Base-by-base conservation (phyloP, 768 basidiomycete species). In the Boletus tylopilopsis region DNA sequence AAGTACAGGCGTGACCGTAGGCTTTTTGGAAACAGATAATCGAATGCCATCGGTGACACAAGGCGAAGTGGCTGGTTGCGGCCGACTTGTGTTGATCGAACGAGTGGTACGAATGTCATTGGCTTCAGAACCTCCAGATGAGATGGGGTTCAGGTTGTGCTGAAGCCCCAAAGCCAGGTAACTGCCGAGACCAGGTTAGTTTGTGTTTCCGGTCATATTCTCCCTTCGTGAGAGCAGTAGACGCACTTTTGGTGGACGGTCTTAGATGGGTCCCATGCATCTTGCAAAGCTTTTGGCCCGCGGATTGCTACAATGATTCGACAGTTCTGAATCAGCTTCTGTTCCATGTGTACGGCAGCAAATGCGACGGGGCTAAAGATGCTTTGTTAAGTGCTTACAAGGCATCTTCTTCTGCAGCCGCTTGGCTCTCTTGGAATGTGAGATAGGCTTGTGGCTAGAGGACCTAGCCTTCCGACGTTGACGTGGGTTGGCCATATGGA, bases 191-290 rank as follows among this genome's bases (percentile, higher is more conserved):
- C 46, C 24, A 33, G 2, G 43, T 30, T 11, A 40, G 39, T 38
- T 27, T 25, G 11, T 25, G 29, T 16, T 24, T 40, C 37, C 23
- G 27, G 29, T 13, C 18, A 27, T 15, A 25, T n/a, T 34, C 6
- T 9, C 30, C 38, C 29, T 23, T 33, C 22, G 23, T 38, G 37
- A 36, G 34, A 42, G 13, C 16, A 16, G 25, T n/a, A 18, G 34
- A 73, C 85, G 60, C 61, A 95, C 94, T 96, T 97, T 79, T 97
- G 94, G 55, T 79, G 80, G 16, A 94, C 84, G 11, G 94, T 97
- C 71, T 90, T 90, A 43, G 72, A 73, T 57, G 81, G 81, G 68
- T 97, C 89, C 94, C 94, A 97, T 47, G 84, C 83, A 38, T 87
- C 82, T 63, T 87, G 88, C 54, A 96, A 72, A 10, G 78, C 75